Conservation (phyloP, 1,284 basidiomycete genomes). For the Cutaneotrichosporon cyanovorans region DNA sequence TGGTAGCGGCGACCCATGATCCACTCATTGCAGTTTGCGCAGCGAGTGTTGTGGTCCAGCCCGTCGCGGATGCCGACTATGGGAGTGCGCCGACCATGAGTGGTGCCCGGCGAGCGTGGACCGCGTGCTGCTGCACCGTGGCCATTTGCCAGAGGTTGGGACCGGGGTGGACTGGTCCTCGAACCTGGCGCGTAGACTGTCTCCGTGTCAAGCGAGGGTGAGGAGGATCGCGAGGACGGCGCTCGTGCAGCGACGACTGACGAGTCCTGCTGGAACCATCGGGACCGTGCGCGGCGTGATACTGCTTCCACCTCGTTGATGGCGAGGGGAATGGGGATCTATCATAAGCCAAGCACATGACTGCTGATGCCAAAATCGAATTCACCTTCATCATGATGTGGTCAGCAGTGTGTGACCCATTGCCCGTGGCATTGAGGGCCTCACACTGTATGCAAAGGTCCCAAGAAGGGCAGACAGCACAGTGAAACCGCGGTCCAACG, state of each 20-base stretch:
- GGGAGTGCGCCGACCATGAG: constrained; percentile 1
- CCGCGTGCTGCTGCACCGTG: not conserved
- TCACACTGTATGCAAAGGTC: constrained; percentile 78
- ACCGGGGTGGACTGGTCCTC: not conserved
- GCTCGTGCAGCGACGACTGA: constrained; percentile 41
- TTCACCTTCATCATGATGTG: constrained; percentile 86
- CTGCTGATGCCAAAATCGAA: not conserved
- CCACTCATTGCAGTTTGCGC: constrained; percentile 39
- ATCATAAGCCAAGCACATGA: not conserved
- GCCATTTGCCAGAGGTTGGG: not conserved
- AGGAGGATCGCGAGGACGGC: constrained; percentile 28
- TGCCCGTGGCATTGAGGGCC: constrained; percentile 54
- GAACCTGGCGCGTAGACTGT: constrained; percentile 35
- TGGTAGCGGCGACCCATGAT: constrained; percentile 45
- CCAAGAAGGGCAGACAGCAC: constrained; percentile 63
- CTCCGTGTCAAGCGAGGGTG: constrained; percentile 40
- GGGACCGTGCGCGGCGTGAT: constrained; percentile 61
- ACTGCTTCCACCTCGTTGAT: constrained; percentile 64
- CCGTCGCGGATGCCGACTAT: constrained; percentile 21
- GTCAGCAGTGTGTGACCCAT: constrained; percentile 39
- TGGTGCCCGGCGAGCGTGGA: not conserved
- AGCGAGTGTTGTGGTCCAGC: constrained; percentile 37
- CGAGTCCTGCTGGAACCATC: constrained; percentile 70
- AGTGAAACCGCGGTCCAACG: constrained; percentile 80
- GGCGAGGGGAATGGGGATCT: constrained; percentile 78